phyloP scores from a whole-genome alignment of 1,139 yeast genomes.

The Suzukiozyma palmioleophila region DNA sequence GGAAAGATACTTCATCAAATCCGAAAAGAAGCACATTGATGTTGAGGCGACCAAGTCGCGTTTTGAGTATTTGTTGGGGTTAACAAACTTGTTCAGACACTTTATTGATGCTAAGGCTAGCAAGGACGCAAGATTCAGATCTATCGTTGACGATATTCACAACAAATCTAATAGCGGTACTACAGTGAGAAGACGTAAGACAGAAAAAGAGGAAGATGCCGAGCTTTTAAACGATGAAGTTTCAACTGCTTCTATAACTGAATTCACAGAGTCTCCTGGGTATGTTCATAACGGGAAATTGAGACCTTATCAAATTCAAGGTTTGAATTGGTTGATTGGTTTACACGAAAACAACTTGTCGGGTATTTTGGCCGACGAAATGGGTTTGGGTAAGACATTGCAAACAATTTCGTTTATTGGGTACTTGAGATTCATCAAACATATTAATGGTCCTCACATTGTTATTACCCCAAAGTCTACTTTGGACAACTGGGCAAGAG shows the following conservation, averaged over 20 bases:
- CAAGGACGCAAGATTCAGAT: constrained; percentile 54
- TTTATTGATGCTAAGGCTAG: constrained; percentile 65
- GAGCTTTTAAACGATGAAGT: constrained; percentile 57
- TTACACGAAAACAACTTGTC: constrained; percentile 79
- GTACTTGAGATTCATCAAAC: constrained; percentile 56
- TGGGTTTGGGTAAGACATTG: constrained; percentile 96
- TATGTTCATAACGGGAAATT: constrained; percentile 54
- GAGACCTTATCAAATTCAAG: constrained; percentile 87
- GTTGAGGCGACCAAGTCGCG: constrained; percentile 55
- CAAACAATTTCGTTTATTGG: constrained; percentile 88
- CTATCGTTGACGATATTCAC: constrained; percentile 39
- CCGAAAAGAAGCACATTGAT: constrained; percentile 46
- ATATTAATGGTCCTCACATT: constrained; percentile 67
- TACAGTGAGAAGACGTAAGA: constrained; percentile 46
- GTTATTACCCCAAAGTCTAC: constrained; percentile 78
- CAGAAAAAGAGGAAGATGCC: constrained; percentile 70
- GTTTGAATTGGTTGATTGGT: constrained; percentile 86
- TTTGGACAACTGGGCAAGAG: constrained; percentile 75
- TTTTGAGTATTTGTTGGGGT: constrained; percentile 60
- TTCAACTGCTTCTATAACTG: constrained; percentile 39
- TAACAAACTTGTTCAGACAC: constrained; percentile 65
- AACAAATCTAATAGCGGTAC: constrained; percentile 11
- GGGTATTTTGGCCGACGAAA: constrained; percentile 95
- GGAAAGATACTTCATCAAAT: constrained; percentile 40
- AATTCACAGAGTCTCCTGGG: constrained; percentile 62